Conservation (phyloP, 129 eudicot species). For the Flaveria robusta region DNA sequence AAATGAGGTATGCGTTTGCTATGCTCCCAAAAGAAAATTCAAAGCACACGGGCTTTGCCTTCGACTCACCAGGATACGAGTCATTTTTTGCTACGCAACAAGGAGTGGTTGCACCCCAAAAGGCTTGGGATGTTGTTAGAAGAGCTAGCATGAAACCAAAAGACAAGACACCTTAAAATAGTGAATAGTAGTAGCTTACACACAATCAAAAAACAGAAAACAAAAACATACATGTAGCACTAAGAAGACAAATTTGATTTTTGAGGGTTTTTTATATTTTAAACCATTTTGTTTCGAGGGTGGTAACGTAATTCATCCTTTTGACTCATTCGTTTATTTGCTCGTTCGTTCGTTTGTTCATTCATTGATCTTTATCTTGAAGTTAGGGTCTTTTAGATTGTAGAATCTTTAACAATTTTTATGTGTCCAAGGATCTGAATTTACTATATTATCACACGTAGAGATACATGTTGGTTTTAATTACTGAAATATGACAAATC, state of each 20-base stretch:
- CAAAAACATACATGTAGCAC: neutral
- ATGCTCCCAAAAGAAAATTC: conserved; percentile 85
- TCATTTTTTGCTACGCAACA: conserved; percentile 92
- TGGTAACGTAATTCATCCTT: conserved; percentile 4
- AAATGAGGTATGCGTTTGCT: conserved; percentile 74
- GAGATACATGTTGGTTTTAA: neutral
- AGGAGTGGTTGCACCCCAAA: conserved; percentile 85
- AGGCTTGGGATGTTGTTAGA: conserved; percentile 94
- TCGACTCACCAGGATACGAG: conserved; percentile 97
- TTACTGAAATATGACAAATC: neutral
- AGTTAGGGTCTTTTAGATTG: neutral
- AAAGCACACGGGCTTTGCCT: conserved; percentile 94
- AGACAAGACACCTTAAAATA: conserved; percentile 43
- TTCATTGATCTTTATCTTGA: conserved; percentile 13
- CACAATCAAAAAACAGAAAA: neutral
- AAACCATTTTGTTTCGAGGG: conserved; percentile 16
- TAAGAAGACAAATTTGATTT: neutral
- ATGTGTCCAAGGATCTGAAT: conserved; percentile 2
- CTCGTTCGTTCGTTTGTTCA: neutral
- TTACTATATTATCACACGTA: neutral
- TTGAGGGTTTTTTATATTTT: conserved; percentile 1
- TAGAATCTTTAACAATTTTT: neutral
- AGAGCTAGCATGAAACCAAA: conserved; percentile 84
- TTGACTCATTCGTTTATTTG: neutral
- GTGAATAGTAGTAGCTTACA: conserved; percentile 13